These are phyloP conservation scores for Debaryomyces fabryi DNA, from an alignment of 1,139 yeast genomes.

Conservation along the genomic window DNA sequence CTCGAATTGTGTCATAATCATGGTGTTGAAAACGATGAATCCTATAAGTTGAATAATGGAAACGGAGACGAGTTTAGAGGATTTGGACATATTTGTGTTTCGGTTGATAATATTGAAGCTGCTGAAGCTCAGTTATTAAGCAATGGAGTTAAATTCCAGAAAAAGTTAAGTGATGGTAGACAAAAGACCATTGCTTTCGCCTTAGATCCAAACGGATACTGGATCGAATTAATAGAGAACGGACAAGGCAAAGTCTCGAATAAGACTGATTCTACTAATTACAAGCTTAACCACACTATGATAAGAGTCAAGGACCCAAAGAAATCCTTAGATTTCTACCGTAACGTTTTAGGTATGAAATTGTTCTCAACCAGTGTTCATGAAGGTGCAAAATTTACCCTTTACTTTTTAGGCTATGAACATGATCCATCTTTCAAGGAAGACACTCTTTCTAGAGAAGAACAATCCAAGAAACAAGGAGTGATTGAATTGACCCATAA, in stretches of 20 bases:
- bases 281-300: slow-evolving; percentile 89
- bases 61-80: slow-evolving; percentile 85
- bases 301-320: slow-evolving; percentile 85
- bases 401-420: slow-evolving; percentile 81
- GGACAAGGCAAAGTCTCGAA: slow-evolving; percentile 42
- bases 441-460: slow-evolving; percentile 31
- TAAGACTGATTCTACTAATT: slow-evolving; percentile 43
- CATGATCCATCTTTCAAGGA: slow-evolving; percentile 40
- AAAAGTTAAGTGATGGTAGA: slow-evolving; percentile 84
- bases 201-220: slow-evolving; percentile 93
- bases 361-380: slow-evolving; percentile 57
- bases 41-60: slow-evolving; percentile 71
- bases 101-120: slow-evolving; percentile 76
- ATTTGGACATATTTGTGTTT: slow-evolving; percentile 89
- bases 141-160: slow-evolving; percentile 74
- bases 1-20: slow-evolving; percentile 83
- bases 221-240: slow-evolving; percentile 88
- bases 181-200: slow-evolving; percentile 92
- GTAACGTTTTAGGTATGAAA: slow-evolving; percentile 78
- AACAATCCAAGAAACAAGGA: slow-evolving; percentile 57
- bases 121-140: slow-evolving; percentile 60
- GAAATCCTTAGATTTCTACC: slow-evolving; percentile 75
- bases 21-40: slow-evolving; percentile 67
- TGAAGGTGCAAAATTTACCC: slow-evolving; percentile 74
- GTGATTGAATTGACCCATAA: slow-evolving; percentile 89